Evolutionary conservation across 2,329 filamentous ascomycete genomes (phyloP), one percentile per base, ranked within the genome.

Genomic region (Xylaria sp.): DNA sequence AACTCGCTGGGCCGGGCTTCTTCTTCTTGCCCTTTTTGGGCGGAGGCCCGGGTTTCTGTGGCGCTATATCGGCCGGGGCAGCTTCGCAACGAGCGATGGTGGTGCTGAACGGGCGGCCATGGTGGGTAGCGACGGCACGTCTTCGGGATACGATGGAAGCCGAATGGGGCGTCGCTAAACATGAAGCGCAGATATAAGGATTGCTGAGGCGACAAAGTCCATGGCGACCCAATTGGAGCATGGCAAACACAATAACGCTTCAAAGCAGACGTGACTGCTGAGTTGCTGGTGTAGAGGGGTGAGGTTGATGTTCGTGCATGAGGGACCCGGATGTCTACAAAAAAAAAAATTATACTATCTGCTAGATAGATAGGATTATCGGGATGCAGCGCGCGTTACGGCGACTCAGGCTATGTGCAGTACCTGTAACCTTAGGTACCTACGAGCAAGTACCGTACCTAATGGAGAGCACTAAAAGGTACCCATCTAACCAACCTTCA

Each of bases 181-280:
- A 79, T 62, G 76, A 72, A 27, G 75, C 68, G 65, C 76, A 78
- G 65, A 76, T 65, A 58, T 76, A 75, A 1, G 73, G 72, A n/a
- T 66, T 69, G 67, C 73, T 73, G 56, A 78, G 70, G 61, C 75
- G 76, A 53, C 73, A 71, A 47, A 75, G 67, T 65, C 72, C 70
- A 36, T 71, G 71, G 51, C 75, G 72, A 24, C 76, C 72, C 70
- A 79, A 71, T 71, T 71, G 78, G 71, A 80, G 78, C 79, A 81
- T 81, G 74, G 75, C 72, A 70, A 71, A 59, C 36, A 61, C 2
- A 32, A 42, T 27, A 36, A 64, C 27, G 50, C 64, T 59, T 61
- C 59, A 59, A 54, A 36, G 57, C 39, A 65, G 24, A 61, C 9
- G 32, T 30, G 32, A n/a, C 55, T 61, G 53, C 58, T 55, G 47